Evolutionary conservation across 164 flowering plant genomes (phyloP).

Genomic region (Sextonia rubra): DNA sequence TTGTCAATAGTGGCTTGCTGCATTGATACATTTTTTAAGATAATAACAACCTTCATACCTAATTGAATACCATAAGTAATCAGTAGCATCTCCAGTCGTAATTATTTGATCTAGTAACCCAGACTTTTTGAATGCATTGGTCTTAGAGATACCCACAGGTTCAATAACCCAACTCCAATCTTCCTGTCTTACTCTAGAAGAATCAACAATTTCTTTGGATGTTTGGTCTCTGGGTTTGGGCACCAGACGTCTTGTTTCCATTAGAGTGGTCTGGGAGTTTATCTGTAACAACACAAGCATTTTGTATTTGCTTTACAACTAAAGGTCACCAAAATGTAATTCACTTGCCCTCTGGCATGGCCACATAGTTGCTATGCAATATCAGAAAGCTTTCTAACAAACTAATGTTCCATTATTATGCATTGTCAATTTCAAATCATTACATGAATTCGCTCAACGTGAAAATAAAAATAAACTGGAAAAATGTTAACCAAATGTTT

Average conservation of each 20-base stretch:
- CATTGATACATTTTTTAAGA: not conserved
- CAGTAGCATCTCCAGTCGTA: conserved; percentile 39
- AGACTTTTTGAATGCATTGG: conserved; percentile 4
- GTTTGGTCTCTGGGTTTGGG: conserved; percentile 12
- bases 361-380: no score
- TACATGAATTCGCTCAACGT: no score
- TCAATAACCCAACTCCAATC: conserved; percentile 52
- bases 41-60: conserved; percentile 26
- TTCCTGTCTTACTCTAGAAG: conserved; percentile 18
- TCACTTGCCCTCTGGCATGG: no score
- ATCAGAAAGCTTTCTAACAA: no score
- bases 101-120: conserved; percentile 56
- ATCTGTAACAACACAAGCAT: not conserved
- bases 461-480: not conserved
- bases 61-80: conserved; percentile 80
- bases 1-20: not conserved
- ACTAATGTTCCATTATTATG: no score
- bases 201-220: not conserved
- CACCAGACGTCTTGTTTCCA: conserved; percentile 31
- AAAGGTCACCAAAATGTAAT: no score
- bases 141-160: conserved; percentile 28
- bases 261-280: conserved; percentile 38
- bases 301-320: not conserved
- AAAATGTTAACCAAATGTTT: no score
- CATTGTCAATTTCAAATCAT: no score